phyloP scores from a whole-genome alignment of 352 stramenopile genomes.

The Phytophthora lateralis region DNA sequence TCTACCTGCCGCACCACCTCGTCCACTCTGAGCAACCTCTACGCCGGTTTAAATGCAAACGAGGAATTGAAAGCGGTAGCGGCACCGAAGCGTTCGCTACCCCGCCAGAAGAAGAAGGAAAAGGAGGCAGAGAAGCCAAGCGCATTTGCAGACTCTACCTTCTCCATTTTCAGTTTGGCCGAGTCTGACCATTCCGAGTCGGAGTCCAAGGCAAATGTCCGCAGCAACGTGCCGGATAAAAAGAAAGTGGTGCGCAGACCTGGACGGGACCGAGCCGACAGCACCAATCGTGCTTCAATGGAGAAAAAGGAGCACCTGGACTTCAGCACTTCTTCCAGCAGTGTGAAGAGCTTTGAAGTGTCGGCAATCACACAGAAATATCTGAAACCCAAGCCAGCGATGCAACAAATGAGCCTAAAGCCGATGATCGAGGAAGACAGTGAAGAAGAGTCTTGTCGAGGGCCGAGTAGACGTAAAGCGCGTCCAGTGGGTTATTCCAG shows the following conservation, averaged over 20 bases:
- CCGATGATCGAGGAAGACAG: conserved; percentile 36
- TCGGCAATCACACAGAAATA: conserved; percentile 50
- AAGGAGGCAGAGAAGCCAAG: conserved; percentile 27
- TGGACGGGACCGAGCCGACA: conserved; percentile 8
- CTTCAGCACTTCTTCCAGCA: conserved; percentile 44
- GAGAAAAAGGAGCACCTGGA: conserved; percentile 47
- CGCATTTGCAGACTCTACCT: conserved; percentile 38
- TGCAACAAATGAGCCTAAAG: conserved; percentile 30
- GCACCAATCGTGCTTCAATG: conserved; percentile 22
- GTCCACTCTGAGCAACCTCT: conserved; percentile 39
- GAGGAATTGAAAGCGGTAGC: conserved; percentile 19
- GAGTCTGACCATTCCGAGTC: conserved; percentile 53
- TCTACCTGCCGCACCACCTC: conserved; percentile 41
- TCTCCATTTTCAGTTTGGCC: conserved; percentile 52
- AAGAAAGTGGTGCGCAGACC: conserved; percentile 14
- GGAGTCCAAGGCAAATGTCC: conserved; percentile 16
- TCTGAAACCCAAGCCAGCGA: conserved; percentile 29
- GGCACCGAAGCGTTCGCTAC: conserved; percentile 15
- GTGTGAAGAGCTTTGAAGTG: conserved; percentile 38
- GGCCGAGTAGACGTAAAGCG: conserved; percentile 25
- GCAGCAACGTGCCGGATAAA: conserved; percentile 20
- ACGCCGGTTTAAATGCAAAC: conserved; percentile 28
- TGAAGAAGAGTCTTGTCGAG: conserved; percentile 26
- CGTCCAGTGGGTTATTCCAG: conserved; percentile 10
- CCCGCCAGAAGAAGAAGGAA: conserved; percentile 17